Evolutionary conservation across 257 asterid species (phyloP), one percentile per base, ranked within the genome.

Genomic region (Penstemon davidsonii): DNA sequence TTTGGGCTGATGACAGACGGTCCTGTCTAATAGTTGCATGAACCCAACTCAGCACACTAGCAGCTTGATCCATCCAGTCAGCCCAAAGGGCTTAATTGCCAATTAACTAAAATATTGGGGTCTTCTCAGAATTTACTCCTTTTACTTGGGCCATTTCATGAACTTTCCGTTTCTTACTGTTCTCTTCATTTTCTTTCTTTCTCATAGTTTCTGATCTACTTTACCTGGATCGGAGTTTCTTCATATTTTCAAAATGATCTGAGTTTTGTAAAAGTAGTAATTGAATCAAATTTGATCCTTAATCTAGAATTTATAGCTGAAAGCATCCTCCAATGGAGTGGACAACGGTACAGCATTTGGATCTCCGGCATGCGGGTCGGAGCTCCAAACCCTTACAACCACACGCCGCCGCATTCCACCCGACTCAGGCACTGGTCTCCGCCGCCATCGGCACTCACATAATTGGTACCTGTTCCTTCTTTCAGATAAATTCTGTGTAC

Each of bases 321-420:
- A 64, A 50, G 6, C 54, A 36, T 62, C 56, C 71, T 52, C 67
- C 64, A 60, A 93, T 93, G 96, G 97, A 93, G 88, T 93, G 99
- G 99, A 77, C 97, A 54, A 82, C 99, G 73, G 85, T 93, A 72
- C 97, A 88, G 75, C 99, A 93, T 85, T 74, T 90, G 87, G 99
- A 93, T 88, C 95, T 93, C 84, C 96, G 97, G 70, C 99, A 90
- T 47, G 91, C 82, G 5, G 94, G 94, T 58, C 96, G 97, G 90
- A 90, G 91, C 76, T 86, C 99, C 68, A 93, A 88, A 71, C 90
- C 92, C 69, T 80, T 85, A 33, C 99, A 93, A 78, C 99, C 99
- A 60, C 99, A 93, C 76, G 97, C 97, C 71, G 97, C 96, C 36
- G 82, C 96, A 49, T 93, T 93, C 70, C 99, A 93, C 75, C 96